phyloP scores from a whole-genome alignment of 2,329 filamentous ascomycete species.

The Dothideomycetidae sp. region DNA sequence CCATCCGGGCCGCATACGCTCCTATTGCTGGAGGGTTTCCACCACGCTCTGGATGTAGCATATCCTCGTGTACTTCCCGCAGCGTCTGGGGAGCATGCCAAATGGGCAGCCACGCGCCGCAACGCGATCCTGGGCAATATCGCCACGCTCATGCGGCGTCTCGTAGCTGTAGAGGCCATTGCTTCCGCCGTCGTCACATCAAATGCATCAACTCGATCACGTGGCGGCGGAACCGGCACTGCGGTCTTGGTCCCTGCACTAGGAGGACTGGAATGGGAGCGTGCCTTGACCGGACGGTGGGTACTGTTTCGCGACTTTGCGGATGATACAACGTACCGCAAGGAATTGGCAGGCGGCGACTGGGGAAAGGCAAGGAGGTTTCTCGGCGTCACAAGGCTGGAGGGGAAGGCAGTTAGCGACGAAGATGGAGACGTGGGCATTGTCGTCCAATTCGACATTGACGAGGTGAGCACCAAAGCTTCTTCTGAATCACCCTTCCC shows the following conservation, averaged over 20 bases:
- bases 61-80: slow-evolving; percentile 13
- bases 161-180: slow-evolving; percentile 58
- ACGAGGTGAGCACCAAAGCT: slow-evolving; percentile 28
- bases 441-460: slow-evolving; percentile 37
- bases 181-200: slow-evolving; percentile 59
- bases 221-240: slow-evolving; percentile 33
- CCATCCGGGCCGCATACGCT: slow-evolving; percentile 51
- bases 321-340: slow-evolving; percentile 19
- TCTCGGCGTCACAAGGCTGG: slow-evolving; percentile 29
- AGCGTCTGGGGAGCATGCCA: slow-evolving; percentile 30
- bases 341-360: slow-evolving; percentile 14
- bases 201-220: slow-evolving; percentile 72
- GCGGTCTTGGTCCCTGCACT: slow-evolving; percentile 64
- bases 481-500: slow-evolving; percentile 1
- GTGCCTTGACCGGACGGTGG: slow-evolving; percentile 56
- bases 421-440: slow-evolving; percentile 29
- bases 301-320: slow-evolving; percentile 62
- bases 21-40: slow-evolving; percentile 64
- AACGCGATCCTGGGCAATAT: slow-evolving; percentile 55
- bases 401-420: slow-evolving; percentile 30
- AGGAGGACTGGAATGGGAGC: slow-evolving; percentile 66
- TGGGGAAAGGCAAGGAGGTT: slow-evolving; percentile 19
- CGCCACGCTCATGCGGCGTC: slow-evolving; percentile 45
- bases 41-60: slow-evolving; percentile 59
- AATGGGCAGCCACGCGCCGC: slow-evolving; percentile 35